These are phyloP conservation scores for Aspergillus sp. DNA, from an alignment of 2,329 filamentous ascomycete genomes.

Conservation along the genomic window DNA sequence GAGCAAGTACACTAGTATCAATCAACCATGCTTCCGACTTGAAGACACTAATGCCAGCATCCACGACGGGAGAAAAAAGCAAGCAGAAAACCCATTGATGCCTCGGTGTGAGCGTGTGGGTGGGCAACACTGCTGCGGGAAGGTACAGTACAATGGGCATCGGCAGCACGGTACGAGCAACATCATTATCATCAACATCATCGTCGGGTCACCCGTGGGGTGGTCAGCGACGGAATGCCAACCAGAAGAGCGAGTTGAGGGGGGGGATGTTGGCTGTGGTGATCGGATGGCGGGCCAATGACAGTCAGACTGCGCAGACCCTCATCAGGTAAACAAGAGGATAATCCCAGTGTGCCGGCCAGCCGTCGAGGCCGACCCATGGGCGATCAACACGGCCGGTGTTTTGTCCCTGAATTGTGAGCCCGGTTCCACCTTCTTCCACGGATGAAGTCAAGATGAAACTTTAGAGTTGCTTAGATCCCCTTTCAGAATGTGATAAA, in stretches of 20 bases:
- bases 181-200: background rate
- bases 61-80: background rate
- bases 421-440: slow-evolving; percentile 1
- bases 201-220: slow-evolving; percentile 6
- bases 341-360: slow-evolving; percentile 9
- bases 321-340: slow-evolving; percentile 9
- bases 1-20: background rate
- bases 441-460: slow-evolving; percentile 12
- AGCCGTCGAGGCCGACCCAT: slow-evolving; percentile 17
- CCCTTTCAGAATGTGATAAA: background rate
- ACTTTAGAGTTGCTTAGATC: slow-evolving; percentile 6
- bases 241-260: background rate
- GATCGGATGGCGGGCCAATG: slow-evolving; percentile 7
- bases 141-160: background rate
- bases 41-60: background rate
- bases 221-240: slow-evolving; percentile 3
- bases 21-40: background rate
- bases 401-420: slow-evolving; percentile 16
- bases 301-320: slow-evolving; percentile 1
- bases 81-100: background rate
- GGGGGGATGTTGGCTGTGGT: background rate
- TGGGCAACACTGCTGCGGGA: background rate
- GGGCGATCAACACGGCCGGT: slow-evolving; percentile 20
- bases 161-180: background rate
- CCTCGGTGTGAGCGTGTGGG: background rate